Evolutionary conservation across 2,329 filamentous ascomycete genomes (phyloP).

Genomic region (Cladosporium phlei): DNA sequence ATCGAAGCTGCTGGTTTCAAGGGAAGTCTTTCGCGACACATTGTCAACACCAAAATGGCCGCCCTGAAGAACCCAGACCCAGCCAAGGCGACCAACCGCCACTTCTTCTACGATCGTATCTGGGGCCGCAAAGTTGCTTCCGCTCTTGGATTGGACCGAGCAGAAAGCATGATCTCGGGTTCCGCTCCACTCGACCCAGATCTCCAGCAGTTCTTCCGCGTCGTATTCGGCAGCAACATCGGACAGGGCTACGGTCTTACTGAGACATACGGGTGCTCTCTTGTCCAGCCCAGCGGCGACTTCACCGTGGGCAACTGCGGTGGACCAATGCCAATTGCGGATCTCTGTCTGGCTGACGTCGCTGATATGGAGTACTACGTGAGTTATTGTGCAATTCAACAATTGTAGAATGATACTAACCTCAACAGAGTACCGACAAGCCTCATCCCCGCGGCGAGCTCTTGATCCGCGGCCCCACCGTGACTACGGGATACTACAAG

Average conservation of each 20-base stretch:
- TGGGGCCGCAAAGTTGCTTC: slow-evolving; percentile 83
- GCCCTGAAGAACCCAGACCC: slow-evolving; percentile 61
- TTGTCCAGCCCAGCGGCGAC: slow-evolving; percentile 67
- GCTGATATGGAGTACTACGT: slow-evolving; percentile 92
- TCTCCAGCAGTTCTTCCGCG: slow-evolving; percentile 82
- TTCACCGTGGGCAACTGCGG: slow-evolving; percentile 78
- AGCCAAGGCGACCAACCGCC: slow-evolving; percentile 71
- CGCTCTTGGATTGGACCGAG: slow-evolving; percentile 75
- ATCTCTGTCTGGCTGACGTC: slow-evolving; percentile 78
- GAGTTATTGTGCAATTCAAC: too few species aligned
- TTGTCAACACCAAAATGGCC: slow-evolving; percentile 74
- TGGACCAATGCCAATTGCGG: slow-evolving; percentile 59
- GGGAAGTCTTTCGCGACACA: slow-evolving; percentile 73
- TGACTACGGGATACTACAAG: slow-evolving; percentile 86
- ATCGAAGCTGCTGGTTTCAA: slow-evolving; percentile 73
- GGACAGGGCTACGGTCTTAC: slow-evolving; percentile 90
- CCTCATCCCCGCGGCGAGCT: slow-evolving; percentile 88
- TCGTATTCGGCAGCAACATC: slow-evolving; percentile 74
- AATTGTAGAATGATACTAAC: too few species aligned
- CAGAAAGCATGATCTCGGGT: slow-evolving; percentile 73
- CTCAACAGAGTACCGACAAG: slow-evolving; percentile 80
- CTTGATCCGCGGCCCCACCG: slow-evolving; percentile 70
- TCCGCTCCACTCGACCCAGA: slow-evolving; percentile 86
- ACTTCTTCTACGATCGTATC: slow-evolving; percentile 76
- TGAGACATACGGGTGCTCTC: slow-evolving; percentile 77